Evolutionary conservation across 2,329 filamentous ascomycete species (phyloP).

Genomic region (Emericellopsis atlantica): DNA sequence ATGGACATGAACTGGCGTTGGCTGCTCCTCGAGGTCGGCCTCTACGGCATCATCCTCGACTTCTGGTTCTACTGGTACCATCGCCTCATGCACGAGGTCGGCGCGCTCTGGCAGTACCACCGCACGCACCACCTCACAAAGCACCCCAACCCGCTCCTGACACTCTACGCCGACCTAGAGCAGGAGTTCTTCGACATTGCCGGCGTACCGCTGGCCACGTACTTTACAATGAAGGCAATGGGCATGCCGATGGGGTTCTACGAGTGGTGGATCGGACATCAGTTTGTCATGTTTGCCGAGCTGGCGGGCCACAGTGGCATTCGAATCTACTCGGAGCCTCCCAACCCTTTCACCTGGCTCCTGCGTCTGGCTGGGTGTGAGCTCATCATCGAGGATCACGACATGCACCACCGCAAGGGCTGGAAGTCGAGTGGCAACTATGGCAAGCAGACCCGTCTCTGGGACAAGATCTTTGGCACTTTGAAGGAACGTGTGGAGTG

Average conservation of each 20-base stretch:
- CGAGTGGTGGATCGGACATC: slow-evolving; percentile 31
- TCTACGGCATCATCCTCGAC: slow-evolving; percentile 28
- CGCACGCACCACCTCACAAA: slow-evolving; percentile 31
- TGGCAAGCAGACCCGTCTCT: slow-evolving; percentile 22
- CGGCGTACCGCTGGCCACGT: slow-evolving; percentile 25
- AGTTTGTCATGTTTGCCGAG: slow-evolving; percentile 27
- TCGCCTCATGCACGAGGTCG: slow-evolving; percentile 25
- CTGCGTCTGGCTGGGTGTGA: slow-evolving; percentile 18
- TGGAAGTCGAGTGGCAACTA: slow-evolving; percentile 23
- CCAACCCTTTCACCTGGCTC: slow-evolving; percentile 19
- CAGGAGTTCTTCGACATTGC: slow-evolving; percentile 29
- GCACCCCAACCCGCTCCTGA: slow-evolving; percentile 24
- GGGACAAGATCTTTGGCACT: slow-evolving; percentile 22
- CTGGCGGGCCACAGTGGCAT: slow-evolving; percentile 24
- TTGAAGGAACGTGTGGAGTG: slow-evolving; percentile 20
- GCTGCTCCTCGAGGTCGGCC: slow-evolving; percentile 22
- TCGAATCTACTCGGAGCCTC: slow-evolving; percentile 19
- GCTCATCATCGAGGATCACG: slow-evolving; percentile 27
- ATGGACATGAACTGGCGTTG: slow-evolving; percentile 14
- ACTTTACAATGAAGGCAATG: slow-evolving; percentile 15
- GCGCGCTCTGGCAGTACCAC: slow-evolving; percentile 22
- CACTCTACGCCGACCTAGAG: slow-evolving; percentile 25
- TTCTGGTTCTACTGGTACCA: slow-evolving; percentile 32
- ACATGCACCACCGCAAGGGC: slow-evolving; percentile 23
- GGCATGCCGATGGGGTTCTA: slow-evolving; percentile 31